phyloP scores from a whole-genome alignment of 1,284 basidiomycete genomes.

The Malassezia slooffiae region DNA sequence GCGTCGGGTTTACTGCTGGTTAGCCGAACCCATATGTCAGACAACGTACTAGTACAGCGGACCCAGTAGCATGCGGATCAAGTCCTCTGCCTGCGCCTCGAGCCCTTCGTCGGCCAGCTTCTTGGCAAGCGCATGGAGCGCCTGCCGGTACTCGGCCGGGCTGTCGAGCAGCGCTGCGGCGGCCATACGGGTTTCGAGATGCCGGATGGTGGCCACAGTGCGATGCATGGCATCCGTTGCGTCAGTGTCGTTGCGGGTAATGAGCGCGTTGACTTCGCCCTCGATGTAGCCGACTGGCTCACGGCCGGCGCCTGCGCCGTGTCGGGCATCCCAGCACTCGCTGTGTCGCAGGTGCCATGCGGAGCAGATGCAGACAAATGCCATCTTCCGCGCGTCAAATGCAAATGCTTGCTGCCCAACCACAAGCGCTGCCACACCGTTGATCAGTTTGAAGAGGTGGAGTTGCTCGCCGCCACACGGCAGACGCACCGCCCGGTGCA shows the following conservation, averaged over 20 bases:
- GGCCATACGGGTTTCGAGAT: slow-evolving; percentile 37
- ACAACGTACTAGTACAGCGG: slow-evolving; percentile 41
- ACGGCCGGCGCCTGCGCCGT: slow-evolving; percentile 19
- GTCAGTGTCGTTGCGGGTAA: slow-evolving; percentile 12
- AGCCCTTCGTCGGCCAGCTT: slow-evolving; percentile 38
- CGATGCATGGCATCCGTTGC: not conserved
- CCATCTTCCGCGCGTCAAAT: slow-evolving; percentile 26
- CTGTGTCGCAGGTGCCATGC: slow-evolving; percentile 34
- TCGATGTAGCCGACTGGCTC: slow-evolving; percentile 36
- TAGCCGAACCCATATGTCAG: slow-evolving; percentile 13
- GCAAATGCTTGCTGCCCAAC: slow-evolving; percentile 31
- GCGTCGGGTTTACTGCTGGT: no score
- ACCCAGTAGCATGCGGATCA: slow-evolving; percentile 35
- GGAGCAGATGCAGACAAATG: slow-evolving; percentile 31
- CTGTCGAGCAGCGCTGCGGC: slow-evolving; percentile 39
- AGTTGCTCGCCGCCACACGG: slow-evolving; percentile 26
- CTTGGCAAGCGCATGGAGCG: slow-evolving; percentile 29
- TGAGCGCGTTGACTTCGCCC: slow-evolving; percentile 30
- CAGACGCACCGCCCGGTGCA: slow-evolving; percentile 24
- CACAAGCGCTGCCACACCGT: slow-evolving; percentile 49
- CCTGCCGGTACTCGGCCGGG: slow-evolving; percentile 30
- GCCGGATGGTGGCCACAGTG: slow-evolving; percentile 23
- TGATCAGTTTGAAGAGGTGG: slow-evolving; percentile 22
- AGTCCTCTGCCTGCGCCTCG: slow-evolving; percentile 36
- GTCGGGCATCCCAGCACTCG: slow-evolving; percentile 32